Evolutionary conservation across 2,329 filamentous ascomycete genomes (phyloP).

Genomic region (Trichoderma sp.): DNA sequence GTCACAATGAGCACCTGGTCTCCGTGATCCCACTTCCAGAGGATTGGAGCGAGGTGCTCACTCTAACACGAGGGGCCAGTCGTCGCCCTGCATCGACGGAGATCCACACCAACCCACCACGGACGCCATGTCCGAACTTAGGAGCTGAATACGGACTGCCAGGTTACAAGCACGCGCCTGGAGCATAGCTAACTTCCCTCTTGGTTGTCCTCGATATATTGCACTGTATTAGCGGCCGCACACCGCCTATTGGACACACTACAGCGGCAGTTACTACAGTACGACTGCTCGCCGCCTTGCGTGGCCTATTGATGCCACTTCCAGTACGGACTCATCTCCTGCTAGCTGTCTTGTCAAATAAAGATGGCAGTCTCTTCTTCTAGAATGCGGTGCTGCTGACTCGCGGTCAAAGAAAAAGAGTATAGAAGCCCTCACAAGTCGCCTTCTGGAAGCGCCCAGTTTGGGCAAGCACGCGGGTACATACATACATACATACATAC

Average conservation of each 20-base stretch:
- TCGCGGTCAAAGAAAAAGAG: neutral
- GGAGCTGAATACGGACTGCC: slow-evolving; percentile 23
- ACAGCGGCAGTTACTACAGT: slow-evolving; percentile 26
- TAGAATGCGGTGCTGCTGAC: neutral
- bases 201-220: slow-evolving; percentile 19
- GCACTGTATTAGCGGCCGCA: slow-evolving; percentile 37
- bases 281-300: slow-evolving; percentile 35
- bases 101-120: slow-evolving; percentile 27
- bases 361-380: neutral
- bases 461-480: neutral
- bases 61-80: slow-evolving; percentile 7
- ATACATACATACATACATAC: neutral
- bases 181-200: slow-evolving; percentile 3
- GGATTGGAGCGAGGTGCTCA: slow-evolving; percentile 35
- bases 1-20: slow-evolving; percentile 33
- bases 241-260: slow-evolving; percentile 30
- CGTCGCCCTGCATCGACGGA: slow-evolving; percentile 18
- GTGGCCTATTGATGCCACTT: neutral
- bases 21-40: slow-evolving; percentile 40
- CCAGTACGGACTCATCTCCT: neutral
- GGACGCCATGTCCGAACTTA: slow-evolving; percentile 25
- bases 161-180: neutral
- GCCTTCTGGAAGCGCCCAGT: slow-evolving; percentile 18
- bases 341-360: neutral
- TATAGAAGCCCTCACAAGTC: neutral